Conservation (phyloP, 768 basidiomycete species). For the Clitopilus hobsonii region DNA sequence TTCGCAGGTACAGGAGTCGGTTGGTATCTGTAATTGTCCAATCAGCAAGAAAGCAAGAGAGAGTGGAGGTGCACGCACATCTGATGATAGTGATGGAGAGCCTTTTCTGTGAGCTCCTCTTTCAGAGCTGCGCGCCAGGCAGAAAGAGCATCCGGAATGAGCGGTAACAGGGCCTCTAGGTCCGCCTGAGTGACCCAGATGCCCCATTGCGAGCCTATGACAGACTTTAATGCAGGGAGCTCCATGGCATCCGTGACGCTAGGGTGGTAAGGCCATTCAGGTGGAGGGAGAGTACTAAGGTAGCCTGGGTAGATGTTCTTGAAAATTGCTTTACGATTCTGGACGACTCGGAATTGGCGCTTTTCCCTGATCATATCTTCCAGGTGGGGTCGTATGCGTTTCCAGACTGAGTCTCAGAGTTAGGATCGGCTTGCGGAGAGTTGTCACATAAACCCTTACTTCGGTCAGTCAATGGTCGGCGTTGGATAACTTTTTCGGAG, state of each 20-base stretch:
- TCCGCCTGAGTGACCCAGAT: background rate
- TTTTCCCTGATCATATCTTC: conserved; percentile 7
- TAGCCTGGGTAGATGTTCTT: background rate
- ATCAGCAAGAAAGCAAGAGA: background rate
- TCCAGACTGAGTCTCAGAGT: conserved; percentile 19
- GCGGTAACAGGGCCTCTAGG: background rate
- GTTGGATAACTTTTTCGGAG: background rate
- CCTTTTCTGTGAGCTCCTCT: background rate
- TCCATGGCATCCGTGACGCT: background rate
- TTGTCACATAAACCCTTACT: conserved; percentile 12
- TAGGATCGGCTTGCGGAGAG: background rate
- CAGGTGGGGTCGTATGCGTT: conserved; percentile 13
- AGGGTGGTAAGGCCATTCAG: conserved; percentile 4
- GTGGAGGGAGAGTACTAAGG: conserved; percentile 11
- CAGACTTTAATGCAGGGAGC: background rate
- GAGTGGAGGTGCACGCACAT: too few relatives aligned
- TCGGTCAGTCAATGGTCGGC: conserved; percentile 18
- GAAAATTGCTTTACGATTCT: conserved; percentile 5
- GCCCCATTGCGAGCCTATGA: background rate
- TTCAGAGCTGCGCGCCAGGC: background rate
- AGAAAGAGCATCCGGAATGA: background rate
- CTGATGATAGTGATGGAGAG: background rate
- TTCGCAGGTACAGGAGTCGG: background rate
- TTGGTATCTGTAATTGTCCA: background rate
- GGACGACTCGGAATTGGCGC: conserved; percentile 6